These are phyloP conservation scores for Cairneyella variabilis DNA, from an alignment of 495 filamentous ascomycete species.

Conservation along the genomic window DNA sequence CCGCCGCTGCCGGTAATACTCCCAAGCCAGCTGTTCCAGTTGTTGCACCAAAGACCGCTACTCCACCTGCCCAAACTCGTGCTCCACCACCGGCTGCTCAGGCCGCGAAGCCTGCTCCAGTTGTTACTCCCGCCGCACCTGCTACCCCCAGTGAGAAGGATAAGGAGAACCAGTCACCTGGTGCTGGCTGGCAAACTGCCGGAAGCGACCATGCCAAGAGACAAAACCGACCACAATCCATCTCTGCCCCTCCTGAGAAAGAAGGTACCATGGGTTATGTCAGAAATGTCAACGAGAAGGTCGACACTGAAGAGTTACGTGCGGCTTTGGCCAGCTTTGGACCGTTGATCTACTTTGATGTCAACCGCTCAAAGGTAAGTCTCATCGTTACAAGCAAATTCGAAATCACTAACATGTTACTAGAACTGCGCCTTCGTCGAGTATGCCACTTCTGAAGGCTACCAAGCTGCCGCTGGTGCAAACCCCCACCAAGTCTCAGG, in stretches of 20 bases:
- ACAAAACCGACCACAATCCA: slow-evolving; percentile 61
- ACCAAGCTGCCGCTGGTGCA: slow-evolving; percentile 72
- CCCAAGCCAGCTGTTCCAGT: slow-evolving; percentile 42
- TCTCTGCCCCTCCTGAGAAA: slow-evolving; percentile 52
- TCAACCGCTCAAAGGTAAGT: slow-evolving; percentile 83
- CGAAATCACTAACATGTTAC: slow-evolving; percentile 23
- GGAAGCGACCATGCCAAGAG: slow-evolving; percentile 73
- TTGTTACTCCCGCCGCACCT: slow-evolving; percentile 34
- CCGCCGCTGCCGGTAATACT: slow-evolving; percentile 39
- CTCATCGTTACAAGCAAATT: background rate
- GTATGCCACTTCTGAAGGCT: slow-evolving; percentile 73
- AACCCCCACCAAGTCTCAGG: slow-evolving; percentile 83
- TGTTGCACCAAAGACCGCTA: slow-evolving; percentile 25
- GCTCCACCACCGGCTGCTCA: slow-evolving; percentile 24
- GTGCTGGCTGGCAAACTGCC: slow-evolving; percentile 75
- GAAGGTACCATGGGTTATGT: slow-evolving; percentile 77
- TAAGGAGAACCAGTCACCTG: slow-evolving; percentile 22
- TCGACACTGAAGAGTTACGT: slow-evolving; percentile 64
- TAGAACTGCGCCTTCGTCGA: slow-evolving; percentile 98
- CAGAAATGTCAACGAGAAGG: slow-evolving; percentile 87
- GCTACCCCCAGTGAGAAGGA: slow-evolving; percentile 35
- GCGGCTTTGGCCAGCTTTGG: slow-evolving; percentile 66
- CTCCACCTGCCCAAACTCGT: slow-evolving; percentile 25
- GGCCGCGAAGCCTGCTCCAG: slow-evolving; percentile 18
- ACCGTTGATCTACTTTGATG: slow-evolving; percentile 80